Base-by-base conservation (phyloP, 352 stramenopile genomes). In the Albugo laibachii region DNA sequence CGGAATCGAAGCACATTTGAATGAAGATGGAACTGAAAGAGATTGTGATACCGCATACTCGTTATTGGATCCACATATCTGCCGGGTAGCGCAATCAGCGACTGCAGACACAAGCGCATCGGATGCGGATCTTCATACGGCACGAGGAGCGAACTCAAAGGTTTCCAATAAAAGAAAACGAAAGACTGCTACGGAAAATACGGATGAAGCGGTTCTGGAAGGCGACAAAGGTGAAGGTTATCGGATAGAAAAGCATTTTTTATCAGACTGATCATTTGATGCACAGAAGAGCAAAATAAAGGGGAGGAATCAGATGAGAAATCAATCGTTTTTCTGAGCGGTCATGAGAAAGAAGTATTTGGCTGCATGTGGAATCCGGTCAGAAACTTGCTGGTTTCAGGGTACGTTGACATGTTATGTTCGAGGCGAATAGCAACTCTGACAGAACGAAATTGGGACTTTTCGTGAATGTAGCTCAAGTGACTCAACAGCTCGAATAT, bases 311-410 rank as follows among this genome's bases (percentile, higher is more conserved):
- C 31, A 37, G 15, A 79, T 38, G 84, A 76, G 42, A 62, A 62
- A 13, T 59, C 69, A 35, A 53, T 87, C 13, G 56, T 88, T 31
- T 47, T 88, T 46, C 54, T 87, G 38, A 84, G 50, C 19, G 78
- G 78, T 46, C 78, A 92, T 49, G 78, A 92, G 54, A 87, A 92
- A 49, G 78, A 92, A 55, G 59, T 67, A 53, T 36, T 52, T 52
- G 96, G 94, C 59, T 98, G 93, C 60, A 79, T 88, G 34, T 99
- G 95, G 95, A 97, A 98, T 68, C 93, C 93, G 6, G 59, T 80
- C 41, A 83, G 79, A 48, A 94, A 97, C 55, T 66, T 97, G 12
- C 78, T 99, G 51, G 94, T 96, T 39, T 97, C 91, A 8, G 93
- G 93, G 45, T 65, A 13, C 27, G 58, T 62, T 12, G 31, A n/a